Conservation (phyloP, 345 rosid species). For the Gossypium bickii region DNA sequence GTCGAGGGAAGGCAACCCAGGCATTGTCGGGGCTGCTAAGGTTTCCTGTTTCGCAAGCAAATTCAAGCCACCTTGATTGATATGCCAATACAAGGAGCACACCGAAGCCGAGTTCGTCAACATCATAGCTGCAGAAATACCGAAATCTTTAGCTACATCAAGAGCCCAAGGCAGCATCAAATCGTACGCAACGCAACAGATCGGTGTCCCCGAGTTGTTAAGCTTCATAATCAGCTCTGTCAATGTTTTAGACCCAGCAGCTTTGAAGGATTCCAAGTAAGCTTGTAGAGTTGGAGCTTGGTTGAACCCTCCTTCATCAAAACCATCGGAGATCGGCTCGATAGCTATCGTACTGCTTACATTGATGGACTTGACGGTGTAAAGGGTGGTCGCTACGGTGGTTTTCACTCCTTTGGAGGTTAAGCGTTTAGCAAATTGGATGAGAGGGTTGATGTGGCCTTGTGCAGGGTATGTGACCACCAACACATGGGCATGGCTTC, state of each 20-base stretch:
- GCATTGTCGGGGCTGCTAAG: constrained; percentile 22
- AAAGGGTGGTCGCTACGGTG: constrained; percentile 35
- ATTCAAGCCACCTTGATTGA: constrained; percentile 24
- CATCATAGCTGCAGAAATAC: constrained; percentile 33
- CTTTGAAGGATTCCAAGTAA: constrained; percentile 36
- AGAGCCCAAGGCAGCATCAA: constrained; percentile 43
- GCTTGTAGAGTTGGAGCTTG: constrained; percentile 27
- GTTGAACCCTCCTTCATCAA: constrained; percentile 34
- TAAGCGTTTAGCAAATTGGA: constrained; percentile 39
- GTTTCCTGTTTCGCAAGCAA: constrained; percentile 29
- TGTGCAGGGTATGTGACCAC: constrained; percentile 37
- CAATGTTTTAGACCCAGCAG: constrained; percentile 39
- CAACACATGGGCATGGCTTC: constrained; percentile 30
- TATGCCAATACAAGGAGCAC: constrained; percentile 37
- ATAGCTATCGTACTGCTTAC: constrained; percentile 11
- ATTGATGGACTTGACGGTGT: constrained; percentile 25
- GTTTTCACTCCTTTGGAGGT: constrained; percentile 34
- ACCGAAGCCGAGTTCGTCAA: constrained; percentile 47
- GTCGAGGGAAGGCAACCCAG: constrained; percentile 39
- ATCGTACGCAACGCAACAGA: constrained; percentile 41
- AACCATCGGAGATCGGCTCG: constrained; percentile 42
- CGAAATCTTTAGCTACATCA: constrained; percentile 39
- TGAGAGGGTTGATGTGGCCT: constrained; percentile 45
- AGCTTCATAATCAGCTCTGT: constrained; percentile 33
- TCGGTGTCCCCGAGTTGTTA: constrained; percentile 26